Conservation (phyloP, 768 basidiomycete genomes). For the Lactarius vividus region DNA sequence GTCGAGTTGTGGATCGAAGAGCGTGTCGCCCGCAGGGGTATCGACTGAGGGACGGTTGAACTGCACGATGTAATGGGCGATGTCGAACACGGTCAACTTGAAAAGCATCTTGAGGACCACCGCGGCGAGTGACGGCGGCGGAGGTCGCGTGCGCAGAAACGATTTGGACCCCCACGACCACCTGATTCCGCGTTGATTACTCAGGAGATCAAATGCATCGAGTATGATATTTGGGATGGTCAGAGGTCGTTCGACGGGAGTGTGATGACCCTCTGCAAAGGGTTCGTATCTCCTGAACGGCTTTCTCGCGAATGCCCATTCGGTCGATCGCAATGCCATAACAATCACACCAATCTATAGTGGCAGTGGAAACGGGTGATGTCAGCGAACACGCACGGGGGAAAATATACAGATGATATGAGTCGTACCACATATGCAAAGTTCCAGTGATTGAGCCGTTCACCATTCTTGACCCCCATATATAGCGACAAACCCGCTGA, state of each 20-base stretch:
- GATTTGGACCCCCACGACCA: slow-evolving; percentile 25
- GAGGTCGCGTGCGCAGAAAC: not conserved
- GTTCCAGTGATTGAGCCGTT: slow-evolving; percentile 9
- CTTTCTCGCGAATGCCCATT: slow-evolving; percentile 16
- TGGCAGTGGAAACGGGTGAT: not conserved
- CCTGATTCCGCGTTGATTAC: slow-evolving; percentile 21
- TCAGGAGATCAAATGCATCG: slow-evolving; percentile 19
- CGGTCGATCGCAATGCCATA: slow-evolving; percentile 4
- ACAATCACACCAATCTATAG: slow-evolving; percentile 4
- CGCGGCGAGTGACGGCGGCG: not conserved
- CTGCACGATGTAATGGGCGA: slow-evolving; percentile 1
- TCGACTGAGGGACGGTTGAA: slow-evolving; percentile 9
- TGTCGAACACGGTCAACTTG: slow-evolving; percentile 14
- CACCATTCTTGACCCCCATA: not conserved
- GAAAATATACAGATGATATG: not conserved
- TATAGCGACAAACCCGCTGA: not conserved
- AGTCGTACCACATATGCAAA: slow-evolving; percentile 15
- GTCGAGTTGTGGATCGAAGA: slow-evolving; percentile 13
- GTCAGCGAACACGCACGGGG: not conserved
- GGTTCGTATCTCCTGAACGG: slow-evolving; percentile 12
- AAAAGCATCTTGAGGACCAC: not conserved
- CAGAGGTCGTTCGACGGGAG: slow-evolving; percentile 7
- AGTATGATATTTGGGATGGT: slow-evolving; percentile 7
- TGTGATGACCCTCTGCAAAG: not conserved
- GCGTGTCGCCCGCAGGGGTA: slow-evolving; percentile 2